A percentile compares a stretch with the other conserved stretches of the same genome.
phyloP scores from a whole-genome alignment of 768 basidiomycete species.

The Hericium rajendrae region DNA sequence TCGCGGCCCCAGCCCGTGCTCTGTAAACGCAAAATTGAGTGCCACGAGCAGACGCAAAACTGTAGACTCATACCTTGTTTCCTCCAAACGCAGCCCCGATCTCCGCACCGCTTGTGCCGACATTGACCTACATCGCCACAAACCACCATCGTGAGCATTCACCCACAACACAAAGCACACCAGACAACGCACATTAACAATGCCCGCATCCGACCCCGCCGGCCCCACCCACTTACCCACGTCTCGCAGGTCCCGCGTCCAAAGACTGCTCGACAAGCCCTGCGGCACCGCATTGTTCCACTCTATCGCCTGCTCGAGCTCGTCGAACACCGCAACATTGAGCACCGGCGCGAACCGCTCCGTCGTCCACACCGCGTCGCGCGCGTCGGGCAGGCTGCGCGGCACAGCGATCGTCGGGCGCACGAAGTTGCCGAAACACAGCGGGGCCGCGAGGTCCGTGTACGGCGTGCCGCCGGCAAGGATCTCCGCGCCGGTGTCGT shows the following conservation, averaged over 20 bases:
- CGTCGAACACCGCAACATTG: constrained; percentile 78
- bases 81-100: constrained; percentile 89
- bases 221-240: constrained; percentile 92
- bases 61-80: constrained; percentile 57
- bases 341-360: constrained; percentile 89
- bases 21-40: constrained; percentile 25
- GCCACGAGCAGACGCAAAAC: background rate
- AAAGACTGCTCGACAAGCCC: constrained; percentile 86
- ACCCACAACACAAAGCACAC: background rate
- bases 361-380: constrained; percentile 58
- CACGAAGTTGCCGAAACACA: constrained; percentile 77
- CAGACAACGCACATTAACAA: constrained; percentile 67
- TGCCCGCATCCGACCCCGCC: constrained; percentile 81
- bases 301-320: constrained; percentile 75
- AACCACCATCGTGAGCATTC: background rate
- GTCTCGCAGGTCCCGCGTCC: constrained; percentile 78
- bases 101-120: constrained; percentile 60
- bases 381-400: constrained; percentile 36
- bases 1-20: constrained; percentile 93
- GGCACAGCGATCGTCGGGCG: constrained; percentile 78
- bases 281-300: constrained; percentile 90
- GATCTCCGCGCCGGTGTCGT: constrained; percentile 62
- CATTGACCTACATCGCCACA: constrained; percentile 41
- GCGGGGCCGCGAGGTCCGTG: constrained; percentile 20
- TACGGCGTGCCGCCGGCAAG: constrained; percentile 62